Evolutionary conservation across 805 yeast genomes (phyloP).

Genomic region (Dipodascus albidus): DNA sequence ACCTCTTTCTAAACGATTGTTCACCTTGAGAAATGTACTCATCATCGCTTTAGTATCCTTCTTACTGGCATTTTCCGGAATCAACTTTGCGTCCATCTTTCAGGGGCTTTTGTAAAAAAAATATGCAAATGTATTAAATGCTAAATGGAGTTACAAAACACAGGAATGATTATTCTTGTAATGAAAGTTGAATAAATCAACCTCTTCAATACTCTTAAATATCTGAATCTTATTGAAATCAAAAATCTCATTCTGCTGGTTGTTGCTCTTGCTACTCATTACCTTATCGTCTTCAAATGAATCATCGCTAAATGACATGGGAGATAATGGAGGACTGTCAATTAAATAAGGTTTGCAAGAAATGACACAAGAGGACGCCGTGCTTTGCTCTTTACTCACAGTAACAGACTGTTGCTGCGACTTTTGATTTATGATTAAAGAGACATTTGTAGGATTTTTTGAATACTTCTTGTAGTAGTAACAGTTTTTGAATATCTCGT

Average conservation of each 20-base stretch:
- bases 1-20: neutral
- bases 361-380: neutral
- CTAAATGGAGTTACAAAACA: neutral
- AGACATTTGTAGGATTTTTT: neutral
- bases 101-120: no score
- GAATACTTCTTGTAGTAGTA: neutral
- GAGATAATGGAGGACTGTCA: neutral
- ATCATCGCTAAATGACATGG: neutral
- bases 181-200: neutral
- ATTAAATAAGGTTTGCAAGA: neutral
- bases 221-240: neutral
- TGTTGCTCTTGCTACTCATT: neutral
- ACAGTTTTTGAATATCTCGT: neutral
- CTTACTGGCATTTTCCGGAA: neutral
- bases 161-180: neutral
- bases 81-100: no score
- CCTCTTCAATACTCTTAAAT: neutral
- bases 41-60: neutral
- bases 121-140: neutral
- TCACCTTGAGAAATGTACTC: neutral
- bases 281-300: neutral
- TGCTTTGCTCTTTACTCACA: neutral
- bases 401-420: neutral
- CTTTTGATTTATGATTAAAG: neutral
- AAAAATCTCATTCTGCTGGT: neutral